Base-by-base conservation (phyloP, 176 grass and related monocot genomes). In the Microstegium vimineum region DNA sequence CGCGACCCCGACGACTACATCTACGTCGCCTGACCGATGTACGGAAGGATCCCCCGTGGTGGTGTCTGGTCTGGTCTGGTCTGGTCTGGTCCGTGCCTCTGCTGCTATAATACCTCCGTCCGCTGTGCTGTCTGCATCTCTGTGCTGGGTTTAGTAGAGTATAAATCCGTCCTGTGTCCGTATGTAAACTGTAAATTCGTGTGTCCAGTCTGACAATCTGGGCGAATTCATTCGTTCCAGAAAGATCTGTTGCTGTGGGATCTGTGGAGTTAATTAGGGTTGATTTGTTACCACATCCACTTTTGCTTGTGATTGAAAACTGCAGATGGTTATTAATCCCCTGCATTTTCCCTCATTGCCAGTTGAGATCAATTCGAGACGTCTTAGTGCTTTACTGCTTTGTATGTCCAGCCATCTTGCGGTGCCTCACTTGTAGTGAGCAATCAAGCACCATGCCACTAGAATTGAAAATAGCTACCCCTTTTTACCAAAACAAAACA, bases 21-120 rank as follows among this genome's bases (percentile, higher is more conserved):
- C 81, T 84, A 87, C 70, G 85, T 91, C 56, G 88, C 83, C 59
- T 90, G 88, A 90, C 20, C 35, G 11, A 5, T 26, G 62, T 28
- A 54, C 13, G 46, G 49, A 36, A 5, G 41, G 41, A n/a, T n/a
- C n/a, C n/a, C n/a, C n/a, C n/a, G n/a, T n/a, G n/a, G n/a, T n/a
- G n/a, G n/a, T n/a, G n/a, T n/a, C n/a, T n/a, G n/a, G n/a, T n/a
- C n/a, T n/a, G n/a, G n/a, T n/a, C n/a, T n/a, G n/a, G n/a, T n/a
- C n/a, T n/a, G n/a, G n/a, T n/a, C 69, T 14, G 73, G 32, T 16
- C 75, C 26, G 23, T 83, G n/a, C 62, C 25, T 26, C 38, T 20
- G 38, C 38, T 33, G 18, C 42, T n/a, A n/a, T n/a, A n/a, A n/a
- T 10, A 6, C 10, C 54, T 37, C 9, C 36, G 15, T 36, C 35